Base-by-base conservation (phyloP, 1,284 basidiomycete genomes). In the Sporisorium graminicola region DNA sequence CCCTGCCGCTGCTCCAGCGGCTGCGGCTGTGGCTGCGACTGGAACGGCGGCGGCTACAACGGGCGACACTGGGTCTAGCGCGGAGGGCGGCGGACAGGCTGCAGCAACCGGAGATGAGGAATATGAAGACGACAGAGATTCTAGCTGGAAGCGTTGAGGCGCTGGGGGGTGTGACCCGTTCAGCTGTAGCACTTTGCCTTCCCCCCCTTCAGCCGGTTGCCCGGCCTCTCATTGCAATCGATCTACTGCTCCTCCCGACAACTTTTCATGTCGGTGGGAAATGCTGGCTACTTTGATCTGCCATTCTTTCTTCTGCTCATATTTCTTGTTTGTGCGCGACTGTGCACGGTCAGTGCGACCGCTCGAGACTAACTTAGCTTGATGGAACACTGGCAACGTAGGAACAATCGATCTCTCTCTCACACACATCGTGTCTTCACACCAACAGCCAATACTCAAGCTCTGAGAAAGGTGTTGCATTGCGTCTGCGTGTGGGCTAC, bases 71-170 rank as follows among this genome's bases (percentile, higher is more conserved):
- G 40, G n/a, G n/a, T n/a, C n/a, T n/a, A n/a, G n/a, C n/a, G n/a
- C 40, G 18, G n/a, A 40, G 5, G 37, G 37, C n/a, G 40, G 40
- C n/a, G 47, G 42, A n/a, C 42, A 22, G 42, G 35, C 52, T n/a
- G 7, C 49, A 16, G 31, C 44, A 24, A 57, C 52, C 46, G 76
- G 62, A 16, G 62, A 70, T 8, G 71, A 65, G 13, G 74, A 76
- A 35, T 65, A 71, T 24, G 77, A 79, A 9, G 70, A 68, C 10
- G 77, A 82, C 27, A 58, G 73, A 13, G 81, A 80, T 29, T 70
- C 78, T 26, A 81, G 74, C 62, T 81, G 80, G 80, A 81, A 81
- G 58, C 77, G 79, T 37, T 79, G 43, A 43, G 49, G 18, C 44
- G 40, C 31, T 9, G n/a, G n/a, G 8, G 8, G 5, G 5, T 24